Evolutionary conservation across 345 rosid species (phyloP).

Genomic region (Populus euphratica): DNA sequence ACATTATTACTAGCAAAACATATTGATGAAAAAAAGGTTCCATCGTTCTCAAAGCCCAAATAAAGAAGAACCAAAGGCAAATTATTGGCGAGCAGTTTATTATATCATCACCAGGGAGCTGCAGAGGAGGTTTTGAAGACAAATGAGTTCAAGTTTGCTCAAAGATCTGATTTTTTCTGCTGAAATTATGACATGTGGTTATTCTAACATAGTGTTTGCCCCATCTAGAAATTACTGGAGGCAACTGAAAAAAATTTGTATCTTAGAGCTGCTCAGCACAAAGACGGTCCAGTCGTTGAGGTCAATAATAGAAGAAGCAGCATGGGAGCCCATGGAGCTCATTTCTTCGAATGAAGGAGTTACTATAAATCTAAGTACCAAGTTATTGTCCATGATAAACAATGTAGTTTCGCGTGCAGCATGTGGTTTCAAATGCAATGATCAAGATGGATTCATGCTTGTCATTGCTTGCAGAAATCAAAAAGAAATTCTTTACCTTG

Average conservation of each 20-base stretch:
- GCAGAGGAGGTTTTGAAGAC: conserved; percentile 15
- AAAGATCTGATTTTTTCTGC: conserved; percentile 14
- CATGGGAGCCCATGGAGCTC: conserved; percentile 7
- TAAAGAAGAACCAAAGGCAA: no score
- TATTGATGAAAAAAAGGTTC: no score
- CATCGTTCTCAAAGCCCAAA: no score
- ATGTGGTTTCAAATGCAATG: no score
- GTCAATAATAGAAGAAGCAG: conserved; percentile 13
- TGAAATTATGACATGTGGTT: conserved; percentile 3
- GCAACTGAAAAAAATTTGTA: not conserved
- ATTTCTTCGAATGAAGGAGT: not conserved
- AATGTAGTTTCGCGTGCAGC: no score
- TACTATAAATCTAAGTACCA: conserved; percentile 12
- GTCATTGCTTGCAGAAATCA: no score
- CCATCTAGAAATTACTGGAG: conserved; percentile 12
- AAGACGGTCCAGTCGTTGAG: not conserved
- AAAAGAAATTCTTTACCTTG: no score
- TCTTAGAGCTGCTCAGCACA: not conserved
- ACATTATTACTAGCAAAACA: no score
- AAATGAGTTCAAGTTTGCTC: conserved; percentile 3
- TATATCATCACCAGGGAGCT: conserved; percentile 16
- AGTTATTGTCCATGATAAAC: no score
- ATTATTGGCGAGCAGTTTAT: not conserved
- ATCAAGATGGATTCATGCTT: no score
- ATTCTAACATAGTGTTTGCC: conserved; percentile 9